Base-by-base conservation (phyloP, 352 stramenopile species). In the Pythium dissotocum region DNA sequence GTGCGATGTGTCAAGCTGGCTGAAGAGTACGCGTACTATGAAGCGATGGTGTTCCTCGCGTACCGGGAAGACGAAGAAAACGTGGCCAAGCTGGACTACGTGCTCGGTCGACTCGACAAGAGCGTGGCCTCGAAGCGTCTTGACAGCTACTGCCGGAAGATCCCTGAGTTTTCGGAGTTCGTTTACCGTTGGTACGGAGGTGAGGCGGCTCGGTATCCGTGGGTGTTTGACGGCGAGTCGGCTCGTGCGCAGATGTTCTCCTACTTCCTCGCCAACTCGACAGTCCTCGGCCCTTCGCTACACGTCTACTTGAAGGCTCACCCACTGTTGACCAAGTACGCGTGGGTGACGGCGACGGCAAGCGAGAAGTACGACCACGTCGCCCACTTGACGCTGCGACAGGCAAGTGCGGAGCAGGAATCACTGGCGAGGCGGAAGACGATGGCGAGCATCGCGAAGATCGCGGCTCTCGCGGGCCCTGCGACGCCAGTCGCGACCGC, bases 1-100 rank as follows among this genome's bases (percentile, higher is more conserved):
- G 69, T 44, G 7, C 65, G 81, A 13, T 89, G 82, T 51, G 80
- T 91, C 21, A 72, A 82, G 42, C 70, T 93, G 3, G 78, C 77
- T 12, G 84, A 94, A 62, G 83, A 80, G 63, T 90, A 91, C 60
- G 53, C 63, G n/a, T 96, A 93, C 70, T 93, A 85, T 44, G 86
- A 96, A 77, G 85, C 82, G 36, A 94, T 96, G 83, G 79, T 90
- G 21, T 92, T 87, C 65, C 52, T 96, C 13, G 69, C 79, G 12
- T 88, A 82, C 30, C 73, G 77, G 10, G 83, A 94, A 72, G 83
- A 91, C 53, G 74, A 78, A 28, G 73, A 74, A 40, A 88, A 88
- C 32, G 33, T 91, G 18, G 55, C 61, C 2, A 80, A 90, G 65
- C 67, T 93, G n/a, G 86, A 94, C 67, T 91, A 87, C 63, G 67